Base-by-base conservation (phyloP, 2,329 filamentous ascomycete genomes). In the Pseudogymnoascus sp. region DNA sequence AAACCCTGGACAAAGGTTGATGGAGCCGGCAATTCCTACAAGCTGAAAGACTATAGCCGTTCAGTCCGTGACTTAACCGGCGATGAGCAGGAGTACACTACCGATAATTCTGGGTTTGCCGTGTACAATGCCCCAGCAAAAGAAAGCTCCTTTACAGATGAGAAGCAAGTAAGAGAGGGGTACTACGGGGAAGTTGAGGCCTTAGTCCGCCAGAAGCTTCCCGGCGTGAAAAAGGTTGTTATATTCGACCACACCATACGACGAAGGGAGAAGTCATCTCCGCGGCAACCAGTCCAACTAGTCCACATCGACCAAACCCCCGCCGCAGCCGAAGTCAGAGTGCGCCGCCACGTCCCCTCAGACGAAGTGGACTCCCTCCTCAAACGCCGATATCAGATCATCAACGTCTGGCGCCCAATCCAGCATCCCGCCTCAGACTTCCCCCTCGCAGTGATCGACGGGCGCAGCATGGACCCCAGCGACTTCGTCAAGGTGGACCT, bases 221-320 rank as follows among this genome's bases (percentile, higher is more conserved):
- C 86, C 0, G 88, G 86, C 57, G 80, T 83, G 18, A 78, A 81
- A 63, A 79, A 81, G 2, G 78, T 94, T 22, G 77, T 89, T 66
- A 77, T 95, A 70, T 96, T 95, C 74, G 90, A 95, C 78, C 89
- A 96, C 77, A 95, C 90, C 8, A 83, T 95, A 71, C 86, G 91
- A 8, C 82, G 87, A 47, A 76, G 82, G 14, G 70, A 75, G 1
- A 80, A 84, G 0, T 73, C 76, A 47, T 81, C 87, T 0, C 72
- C 74, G 9, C 83, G 90, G 50, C 78, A 77, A 5, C 89, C 91
- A 3, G 90, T 94, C 0, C 82, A 79, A 11, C 75, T 81, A 28
- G 88, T 88, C 0, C 91, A 96, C 74, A 87, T 94, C 63, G 91
- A 95, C 72, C 91, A 95, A 75, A 93, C 90, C 0, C 75, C 82